These are phyloP conservation scores for Conticribra guillardii DNA, from an alignment of 108 stramenopile species.

Conservation along the genomic window DNA sequence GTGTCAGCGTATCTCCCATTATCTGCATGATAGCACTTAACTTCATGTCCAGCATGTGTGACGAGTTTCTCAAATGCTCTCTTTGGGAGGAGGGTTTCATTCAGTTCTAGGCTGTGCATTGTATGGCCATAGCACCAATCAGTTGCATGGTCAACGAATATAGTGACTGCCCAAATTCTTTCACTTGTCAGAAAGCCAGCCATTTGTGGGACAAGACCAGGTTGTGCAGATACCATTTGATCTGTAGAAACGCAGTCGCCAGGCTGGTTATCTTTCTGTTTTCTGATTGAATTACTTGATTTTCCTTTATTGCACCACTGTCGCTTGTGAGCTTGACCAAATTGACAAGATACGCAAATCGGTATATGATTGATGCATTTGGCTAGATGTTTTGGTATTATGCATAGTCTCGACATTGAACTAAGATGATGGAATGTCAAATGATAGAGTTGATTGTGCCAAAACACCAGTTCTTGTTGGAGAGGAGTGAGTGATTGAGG, in stretches of 20 bases:
- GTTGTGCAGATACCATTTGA: slow-evolving; percentile 41
- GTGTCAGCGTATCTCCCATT: slow-evolving; percentile 60
- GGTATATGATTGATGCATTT: slow-evolving; percentile 16
- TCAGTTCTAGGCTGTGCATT: neutral
- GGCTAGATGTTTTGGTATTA: slow-evolving; percentile 10
- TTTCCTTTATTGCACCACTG: slow-evolving; percentile 28
- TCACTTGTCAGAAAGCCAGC: slow-evolving; percentile 12
- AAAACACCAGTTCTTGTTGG: slow-evolving; percentile 20
- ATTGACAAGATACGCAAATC: slow-evolving; percentile 24
- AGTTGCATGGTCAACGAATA: slow-evolving; percentile 4
- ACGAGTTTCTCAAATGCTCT: neutral
- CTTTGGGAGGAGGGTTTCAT: neutral
- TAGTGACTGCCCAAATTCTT: slow-evolving; percentile 46
- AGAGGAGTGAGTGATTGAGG: slow-evolving; percentile 22
- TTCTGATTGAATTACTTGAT: neutral
- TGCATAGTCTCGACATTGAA: slow-evolving; percentile 9
- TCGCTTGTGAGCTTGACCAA: slow-evolving; percentile 18
- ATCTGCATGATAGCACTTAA: slow-evolving; percentile 57
- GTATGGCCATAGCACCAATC: too few species aligned
- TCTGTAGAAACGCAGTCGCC: slow-evolving; percentile 52
- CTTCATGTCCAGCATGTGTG: neutral
- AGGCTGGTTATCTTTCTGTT: slow-evolving; percentile 1
- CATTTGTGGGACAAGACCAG: slow-evolving; percentile 39
- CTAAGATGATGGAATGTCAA: slow-evolving; percentile 14
- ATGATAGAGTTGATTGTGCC: slow-evolving; percentile 30